phyloP scores from a whole-genome alignment of 169 alveolate species.

The Miamiensis avidus region DNA sequence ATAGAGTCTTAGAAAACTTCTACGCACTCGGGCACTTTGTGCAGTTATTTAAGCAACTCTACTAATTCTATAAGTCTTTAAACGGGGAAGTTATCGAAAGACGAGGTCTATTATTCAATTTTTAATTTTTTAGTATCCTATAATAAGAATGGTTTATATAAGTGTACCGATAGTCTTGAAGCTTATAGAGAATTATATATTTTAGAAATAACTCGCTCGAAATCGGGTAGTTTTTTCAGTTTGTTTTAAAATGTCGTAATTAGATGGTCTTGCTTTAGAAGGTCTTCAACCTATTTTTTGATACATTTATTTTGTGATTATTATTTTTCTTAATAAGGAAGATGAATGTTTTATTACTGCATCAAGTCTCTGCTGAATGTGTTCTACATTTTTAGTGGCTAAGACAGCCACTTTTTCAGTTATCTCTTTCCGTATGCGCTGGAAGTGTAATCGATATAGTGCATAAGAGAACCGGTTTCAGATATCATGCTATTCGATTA shows the following conservation, averaged over 20 bases:
- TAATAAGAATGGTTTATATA: too few relatives aligned
- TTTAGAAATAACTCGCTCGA: constrained; percentile 63
- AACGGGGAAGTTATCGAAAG: constrained; percentile 16
- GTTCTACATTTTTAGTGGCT: constrained; percentile 65
- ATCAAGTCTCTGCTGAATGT: constrained; percentile 70
- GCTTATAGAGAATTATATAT: constrained; percentile 50
- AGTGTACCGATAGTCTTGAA: constrained; percentile 1
- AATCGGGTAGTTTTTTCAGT: constrained; percentile 58
- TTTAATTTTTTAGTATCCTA: too few relatives aligned
- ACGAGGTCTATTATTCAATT: not conserved
- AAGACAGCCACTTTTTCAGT: constrained; percentile 75
- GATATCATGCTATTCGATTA: constrained; percentile 48
- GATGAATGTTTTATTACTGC: constrained; percentile 17
- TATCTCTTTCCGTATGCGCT: constrained; percentile 81
- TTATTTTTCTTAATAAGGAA: too few relatives aligned
- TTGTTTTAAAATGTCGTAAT: constrained; percentile 48
- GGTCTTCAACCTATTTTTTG: constrained; percentile 47
- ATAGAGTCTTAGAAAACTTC: not conserved
- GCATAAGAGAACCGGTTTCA: constrained; percentile 71
- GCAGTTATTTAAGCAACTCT: not conserved
- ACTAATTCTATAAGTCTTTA: constrained; percentile 2
- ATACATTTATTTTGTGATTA: too few relatives aligned
- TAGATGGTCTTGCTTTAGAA: constrained; percentile 17
- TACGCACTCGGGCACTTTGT: not conserved
- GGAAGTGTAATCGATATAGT: constrained; percentile 67